phyloP scores from a whole-genome alignment of 306 rosid genomes.

The Casuarina cunninghamiana region DNA sequence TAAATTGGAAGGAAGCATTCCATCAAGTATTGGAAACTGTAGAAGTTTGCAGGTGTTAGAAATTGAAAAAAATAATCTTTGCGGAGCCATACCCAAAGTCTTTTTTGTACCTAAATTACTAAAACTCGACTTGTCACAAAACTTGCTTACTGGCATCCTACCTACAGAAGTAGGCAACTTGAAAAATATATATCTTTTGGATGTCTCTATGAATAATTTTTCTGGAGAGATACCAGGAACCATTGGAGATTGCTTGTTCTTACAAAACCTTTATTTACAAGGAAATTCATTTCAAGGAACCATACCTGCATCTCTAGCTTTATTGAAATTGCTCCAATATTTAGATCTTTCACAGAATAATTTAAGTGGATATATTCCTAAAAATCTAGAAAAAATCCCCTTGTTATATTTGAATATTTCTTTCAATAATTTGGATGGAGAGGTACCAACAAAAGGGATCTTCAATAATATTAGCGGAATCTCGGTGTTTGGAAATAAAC shows the following conservation, averaged over 20 bases:
- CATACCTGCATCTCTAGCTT: slow-evolving; percentile 40
- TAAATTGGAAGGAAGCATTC: not conserved
- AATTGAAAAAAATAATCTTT: slow-evolving; percentile 17
- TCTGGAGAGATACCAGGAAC: slow-evolving; percentile 31
- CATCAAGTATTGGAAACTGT: slow-evolving; percentile 25
- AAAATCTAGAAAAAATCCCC: slow-evolving; percentile 6
- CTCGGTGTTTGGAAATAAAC: slow-evolving; percentile 6
- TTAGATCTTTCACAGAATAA: slow-evolving; percentile 37
- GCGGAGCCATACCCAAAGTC: slow-evolving; percentile 36
- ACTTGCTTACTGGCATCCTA: slow-evolving; percentile 29
- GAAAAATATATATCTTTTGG: not conserved
- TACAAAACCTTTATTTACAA: slow-evolving; percentile 30
- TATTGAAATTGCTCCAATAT: slow-evolving; percentile 22
- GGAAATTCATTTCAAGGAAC: slow-evolving; percentile 28
- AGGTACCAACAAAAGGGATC: slow-evolving; percentile 38
- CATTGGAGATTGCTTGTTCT: slow-evolving; percentile 27
- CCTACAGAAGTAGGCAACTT: slow-evolving; percentile 22
- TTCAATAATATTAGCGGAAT: slow-evolving; percentile 27
- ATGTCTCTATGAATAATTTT: slow-evolving; percentile 35
- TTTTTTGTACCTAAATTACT: slow-evolving; percentile 4
- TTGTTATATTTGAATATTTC: slow-evolving; percentile 38
- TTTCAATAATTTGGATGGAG: slow-evolving; percentile 43
- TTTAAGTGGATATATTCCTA: slow-evolving; percentile 39
- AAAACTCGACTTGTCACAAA: slow-evolving; percentile 26
- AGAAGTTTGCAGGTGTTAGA: not conserved